Conservation (phyloP, 495 filamentous ascomycete genomes). For the Aspergillus heteromorphus region DNA sequence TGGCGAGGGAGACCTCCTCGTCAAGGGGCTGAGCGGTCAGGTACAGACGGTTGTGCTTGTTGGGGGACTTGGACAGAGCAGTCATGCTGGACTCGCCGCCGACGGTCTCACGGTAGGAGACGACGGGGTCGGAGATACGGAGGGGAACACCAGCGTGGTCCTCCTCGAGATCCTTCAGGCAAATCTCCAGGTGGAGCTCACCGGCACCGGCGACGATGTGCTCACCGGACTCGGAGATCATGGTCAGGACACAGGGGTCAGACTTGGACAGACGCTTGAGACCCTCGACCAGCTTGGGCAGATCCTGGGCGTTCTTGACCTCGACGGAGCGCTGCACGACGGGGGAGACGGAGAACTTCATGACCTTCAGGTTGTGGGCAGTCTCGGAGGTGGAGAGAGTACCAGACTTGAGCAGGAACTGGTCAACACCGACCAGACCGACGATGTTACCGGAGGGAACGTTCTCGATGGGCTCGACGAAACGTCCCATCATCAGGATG, state of each 20-base stretch:
- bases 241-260: conserved; percentile 93
- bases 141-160: conserved; percentile 98
- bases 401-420: conserved; percentile 99
- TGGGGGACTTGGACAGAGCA: conserved; percentile 97
- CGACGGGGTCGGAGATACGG: conserved; percentile 93
- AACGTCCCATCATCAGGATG: conserved; percentile 99
- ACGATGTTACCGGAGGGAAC: conserved; percentile 99
- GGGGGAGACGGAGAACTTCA: conserved; percentile 99
- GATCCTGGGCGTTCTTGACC: conserved; percentile 99
- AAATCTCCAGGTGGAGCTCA: conserved; percentile 99
- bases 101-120: conserved; percentile 97
- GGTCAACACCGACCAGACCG: conserved; percentile 97
- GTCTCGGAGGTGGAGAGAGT: conserved; percentile 96
- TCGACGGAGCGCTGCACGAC: conserved; percentile 98
- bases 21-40: conserved; percentile 81
- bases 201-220: conserved; percentile 98
- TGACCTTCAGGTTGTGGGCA: conserved; percentile 99
- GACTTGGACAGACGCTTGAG: conserved; percentile 99
- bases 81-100: conserved; percentile 77
- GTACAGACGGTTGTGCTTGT: conserved; percentile 99
- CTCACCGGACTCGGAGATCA: conserved; percentile 87
- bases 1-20: conserved; percentile 85
- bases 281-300: conserved; percentile 99
- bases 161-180: conserved; percentile 99
- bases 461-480: conserved; percentile 98